Evolutionary conservation across 2,329 filamentous ascomycete species (phyloP), one percentile per base, ranked within the genome.

Genomic region (Diplocarpon rosae): DNA sequence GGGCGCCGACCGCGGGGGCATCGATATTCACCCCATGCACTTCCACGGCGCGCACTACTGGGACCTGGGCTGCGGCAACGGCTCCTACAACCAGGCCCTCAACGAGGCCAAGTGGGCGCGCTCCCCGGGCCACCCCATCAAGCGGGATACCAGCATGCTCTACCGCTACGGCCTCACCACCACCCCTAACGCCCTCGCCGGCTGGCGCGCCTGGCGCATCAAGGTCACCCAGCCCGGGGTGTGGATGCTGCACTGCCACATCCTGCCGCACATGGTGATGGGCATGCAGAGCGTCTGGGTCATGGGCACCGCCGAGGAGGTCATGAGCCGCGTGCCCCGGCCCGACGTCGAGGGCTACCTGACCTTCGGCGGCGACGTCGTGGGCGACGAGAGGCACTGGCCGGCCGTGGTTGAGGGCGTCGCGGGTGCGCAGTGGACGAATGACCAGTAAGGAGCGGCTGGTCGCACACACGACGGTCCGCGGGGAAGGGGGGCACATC

Each of bases 171-270:
- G 50, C 1, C 44, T 48, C 1, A 61, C 60, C 11, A 63, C 63
- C 0, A 46, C 47, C 2, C 57, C 63, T 5, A 59, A 62, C 9
- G 56, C 58, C 5, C 60, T 56, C 1, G 56, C 60, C 1, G 69
- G 71, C 1, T 76, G 72, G 72, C 57, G 71, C 12, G 70, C 64
- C 9, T 74, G 70, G 71, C 61, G 72, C 27, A 47, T 74, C 0
- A 56, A 65, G 8, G 66, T 74, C 10, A 63, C 61, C 8, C 61
- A 70, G 45, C 59, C 70, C 0, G 71, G 70, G 0, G 66, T 66
- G 8, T 72, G 67, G 67, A 69, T 72, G 68, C 53, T 71, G 30
- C 69, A 72, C 32, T 46, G 43, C 29, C 43, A 72, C 56, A 66
- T 67, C 36, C 49, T 71, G 50, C 64, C 66, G 53, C 69, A 72